Conservation (phyloP, 805 yeast species). For the Cephaloascus albidus region DNA sequence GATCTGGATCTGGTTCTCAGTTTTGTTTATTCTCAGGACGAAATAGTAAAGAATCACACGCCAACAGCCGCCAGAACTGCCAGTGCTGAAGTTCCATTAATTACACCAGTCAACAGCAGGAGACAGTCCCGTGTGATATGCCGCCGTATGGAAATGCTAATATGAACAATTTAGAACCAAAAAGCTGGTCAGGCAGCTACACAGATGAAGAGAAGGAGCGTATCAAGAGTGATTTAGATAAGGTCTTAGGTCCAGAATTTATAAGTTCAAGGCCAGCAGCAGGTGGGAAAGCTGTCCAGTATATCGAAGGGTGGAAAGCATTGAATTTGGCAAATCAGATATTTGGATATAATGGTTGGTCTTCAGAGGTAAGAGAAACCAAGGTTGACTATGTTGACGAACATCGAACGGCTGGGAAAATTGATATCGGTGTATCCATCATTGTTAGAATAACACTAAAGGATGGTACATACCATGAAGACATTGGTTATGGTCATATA, state of each 20-base stretch:
- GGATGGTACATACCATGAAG: slow-evolving; percentile 79
- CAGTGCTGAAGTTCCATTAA: too few relatives aligned
- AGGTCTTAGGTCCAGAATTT: slow-evolving; percentile 61
- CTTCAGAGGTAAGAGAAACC: slow-evolving; percentile 55
- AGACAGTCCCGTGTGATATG: too few relatives aligned
- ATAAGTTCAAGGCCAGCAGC: slow-evolving; percentile 71
- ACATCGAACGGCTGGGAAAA: slow-evolving; percentile 39
- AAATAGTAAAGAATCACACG: too few relatives aligned
- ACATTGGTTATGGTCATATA: slow-evolving; percentile 65
- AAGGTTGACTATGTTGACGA: slow-evolving; percentile 68
- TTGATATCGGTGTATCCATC: slow-evolving; percentile 60
- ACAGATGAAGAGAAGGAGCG: neutral
- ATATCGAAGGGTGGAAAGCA: slow-evolving; percentile 81
- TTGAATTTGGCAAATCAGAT: slow-evolving; percentile 71
- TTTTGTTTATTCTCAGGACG: too few relatives aligned
- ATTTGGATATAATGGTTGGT: slow-evolving; percentile 82
- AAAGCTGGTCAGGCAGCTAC: too few relatives aligned
- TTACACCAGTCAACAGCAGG: too few relatives aligned
- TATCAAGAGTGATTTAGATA: slow-evolving; percentile 2
- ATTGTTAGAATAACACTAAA: slow-evolving; percentile 62
- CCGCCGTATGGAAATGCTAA: too few relatives aligned
- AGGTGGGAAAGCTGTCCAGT: slow-evolving; percentile 59
- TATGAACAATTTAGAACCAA: too few relatives aligned
- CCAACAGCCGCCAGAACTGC: too few relatives aligned
- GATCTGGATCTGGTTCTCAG: too few relatives aligned